phyloP scores from a whole-genome alignment of 176 grass and related monocot genomes.

The Ananas comosus region DNA sequence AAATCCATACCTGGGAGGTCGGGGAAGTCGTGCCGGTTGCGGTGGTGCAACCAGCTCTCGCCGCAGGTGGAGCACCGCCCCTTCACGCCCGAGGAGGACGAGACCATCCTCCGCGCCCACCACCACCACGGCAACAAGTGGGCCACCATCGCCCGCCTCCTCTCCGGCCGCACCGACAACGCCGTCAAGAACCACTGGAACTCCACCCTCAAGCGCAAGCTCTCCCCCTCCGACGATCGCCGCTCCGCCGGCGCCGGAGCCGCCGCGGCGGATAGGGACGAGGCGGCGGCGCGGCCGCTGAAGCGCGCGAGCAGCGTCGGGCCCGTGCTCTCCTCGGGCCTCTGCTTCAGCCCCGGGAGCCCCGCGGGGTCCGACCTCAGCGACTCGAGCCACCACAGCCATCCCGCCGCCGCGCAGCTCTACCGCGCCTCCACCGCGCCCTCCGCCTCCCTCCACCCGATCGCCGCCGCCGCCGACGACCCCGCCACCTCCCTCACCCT shows the following conservation, averaged over 20 bases:
- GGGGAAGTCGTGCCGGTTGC: constrained; percentile 79
- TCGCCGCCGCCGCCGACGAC: constrained; percentile 4
- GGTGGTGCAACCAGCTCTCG: constrained; percentile 95
- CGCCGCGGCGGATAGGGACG: constrained; percentile 4
- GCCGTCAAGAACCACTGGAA: constrained; percentile 99
- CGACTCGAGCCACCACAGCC: constrained; percentile 63
- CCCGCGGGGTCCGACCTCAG: constrained; percentile 65
- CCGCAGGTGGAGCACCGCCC: constrained; percentile 89
- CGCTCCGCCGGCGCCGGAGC: background rate
- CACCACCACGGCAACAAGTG: constrained; percentile 80
- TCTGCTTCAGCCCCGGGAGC: constrained; percentile 49
- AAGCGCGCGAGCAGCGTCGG: constrained; percentile 63
- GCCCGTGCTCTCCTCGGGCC: constrained; percentile 10
- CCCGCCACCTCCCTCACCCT: constrained; percentile 58
- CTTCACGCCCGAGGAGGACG: constrained; percentile 76
- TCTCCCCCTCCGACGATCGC: background rate
- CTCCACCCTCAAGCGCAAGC: constrained; percentile 81
- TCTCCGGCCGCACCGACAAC: constrained; percentile 88
- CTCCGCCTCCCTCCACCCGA: background rate
- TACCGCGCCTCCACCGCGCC: constrained; percentile 11
- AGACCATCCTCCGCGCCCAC: constrained; percentile 81
- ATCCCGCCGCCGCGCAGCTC: constrained; percentile 19
- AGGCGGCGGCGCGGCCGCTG: constrained; percentile 26
- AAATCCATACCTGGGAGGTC: constrained; percentile 64
- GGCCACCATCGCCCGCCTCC: constrained; percentile 78